phyloP scores from a whole-genome alignment of 257 asterid genomes.

The Echium plantagineum region DNA sequence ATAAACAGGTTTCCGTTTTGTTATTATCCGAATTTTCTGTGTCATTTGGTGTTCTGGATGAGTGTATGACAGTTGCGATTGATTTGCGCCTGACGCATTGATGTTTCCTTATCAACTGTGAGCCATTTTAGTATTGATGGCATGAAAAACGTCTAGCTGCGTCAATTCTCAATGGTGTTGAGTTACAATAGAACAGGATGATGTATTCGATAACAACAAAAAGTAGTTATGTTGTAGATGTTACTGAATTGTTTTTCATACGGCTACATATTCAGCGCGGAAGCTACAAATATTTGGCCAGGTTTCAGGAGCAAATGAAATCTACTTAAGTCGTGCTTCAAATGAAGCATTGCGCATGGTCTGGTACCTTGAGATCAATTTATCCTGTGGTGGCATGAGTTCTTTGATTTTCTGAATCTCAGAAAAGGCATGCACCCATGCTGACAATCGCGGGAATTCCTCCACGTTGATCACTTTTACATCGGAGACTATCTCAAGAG shows the following conservation, averaged over 20 bases:
- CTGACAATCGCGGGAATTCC: conserved; percentile 33
- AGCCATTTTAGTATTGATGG: too few species aligned
- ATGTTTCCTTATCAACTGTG: too few species aligned
- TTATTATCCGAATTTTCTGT: too few species aligned
- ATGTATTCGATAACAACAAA: not conserved
- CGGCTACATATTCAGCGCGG: not conserved
- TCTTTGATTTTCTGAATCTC: conserved; percentile 38
- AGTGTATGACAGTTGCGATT: too few species aligned
- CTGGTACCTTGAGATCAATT: conserved; percentile 35
- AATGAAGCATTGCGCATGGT: conserved; percentile 24
- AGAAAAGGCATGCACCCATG: conserved; percentile 37
- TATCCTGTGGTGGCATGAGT: conserved; percentile 50
- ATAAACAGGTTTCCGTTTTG: too few species aligned
- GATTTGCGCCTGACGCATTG: too few species aligned
- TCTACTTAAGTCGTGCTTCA: conserved; percentile 18
- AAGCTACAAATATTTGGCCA: not conserved
- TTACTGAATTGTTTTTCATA: not conserved
- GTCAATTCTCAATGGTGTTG: too few species aligned
- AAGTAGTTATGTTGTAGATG: not conserved
- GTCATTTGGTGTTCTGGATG: too few species aligned
- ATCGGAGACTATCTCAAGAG: conserved; percentile 33
- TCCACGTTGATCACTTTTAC: conserved; percentile 29
- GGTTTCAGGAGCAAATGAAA: not conserved
- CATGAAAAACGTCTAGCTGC: too few species aligned
- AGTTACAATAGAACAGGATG: too few species aligned